Conservation (phyloP, 1,284 basidiomycete genomes). For the Ustilago loliicola region DNA sequence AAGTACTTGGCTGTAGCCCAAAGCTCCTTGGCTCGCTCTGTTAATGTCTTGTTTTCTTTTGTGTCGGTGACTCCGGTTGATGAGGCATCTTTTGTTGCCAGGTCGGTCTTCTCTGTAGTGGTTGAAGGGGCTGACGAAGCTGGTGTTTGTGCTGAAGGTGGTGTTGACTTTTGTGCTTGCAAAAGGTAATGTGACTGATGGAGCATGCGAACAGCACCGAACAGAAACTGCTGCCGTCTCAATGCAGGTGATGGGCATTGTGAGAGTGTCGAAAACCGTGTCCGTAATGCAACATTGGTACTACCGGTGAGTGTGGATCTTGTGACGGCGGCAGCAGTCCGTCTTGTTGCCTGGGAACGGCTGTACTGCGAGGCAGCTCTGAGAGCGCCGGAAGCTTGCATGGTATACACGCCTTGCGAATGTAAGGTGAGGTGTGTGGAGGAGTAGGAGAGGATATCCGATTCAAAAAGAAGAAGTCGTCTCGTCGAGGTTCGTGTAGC, state of each 20-base stretch:
- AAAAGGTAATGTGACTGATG: constrained; percentile 31
- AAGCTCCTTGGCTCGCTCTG: constrained; percentile 46
- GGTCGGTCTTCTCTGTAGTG: constrained; percentile 16
- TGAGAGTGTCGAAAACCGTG: not conserved
- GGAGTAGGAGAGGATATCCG: not conserved
- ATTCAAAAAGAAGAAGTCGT: not conserved
- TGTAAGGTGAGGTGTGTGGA: not conserved
- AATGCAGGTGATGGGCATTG: not conserved
- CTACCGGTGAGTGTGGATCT: not conserved
- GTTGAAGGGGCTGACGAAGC: constrained; percentile 4
- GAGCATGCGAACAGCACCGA: constrained; percentile 23
- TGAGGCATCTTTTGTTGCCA: constrained; percentile 12
- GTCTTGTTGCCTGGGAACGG: constrained; percentile 19
- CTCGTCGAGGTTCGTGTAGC: not conserved
- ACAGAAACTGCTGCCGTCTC: constrained; percentile 28
- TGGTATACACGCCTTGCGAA: constrained; percentile 4
- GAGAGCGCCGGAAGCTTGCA: constrained; percentile 28
- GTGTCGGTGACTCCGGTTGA: constrained; percentile 13
- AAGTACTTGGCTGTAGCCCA: constrained; percentile 66
- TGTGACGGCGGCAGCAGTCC: not conserved
- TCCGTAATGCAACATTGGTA: constrained; percentile 3
- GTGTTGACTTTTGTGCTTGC: constrained; percentile 22
- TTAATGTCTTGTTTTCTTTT: constrained; percentile 34
- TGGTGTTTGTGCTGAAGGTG: constrained; percentile 14
- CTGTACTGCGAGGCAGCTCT: constrained; percentile 33